Evolutionary conservation across 2,329 filamentous ascomycete species (phyloP).

Genomic region (Hypoxylon sp.): DNA sequence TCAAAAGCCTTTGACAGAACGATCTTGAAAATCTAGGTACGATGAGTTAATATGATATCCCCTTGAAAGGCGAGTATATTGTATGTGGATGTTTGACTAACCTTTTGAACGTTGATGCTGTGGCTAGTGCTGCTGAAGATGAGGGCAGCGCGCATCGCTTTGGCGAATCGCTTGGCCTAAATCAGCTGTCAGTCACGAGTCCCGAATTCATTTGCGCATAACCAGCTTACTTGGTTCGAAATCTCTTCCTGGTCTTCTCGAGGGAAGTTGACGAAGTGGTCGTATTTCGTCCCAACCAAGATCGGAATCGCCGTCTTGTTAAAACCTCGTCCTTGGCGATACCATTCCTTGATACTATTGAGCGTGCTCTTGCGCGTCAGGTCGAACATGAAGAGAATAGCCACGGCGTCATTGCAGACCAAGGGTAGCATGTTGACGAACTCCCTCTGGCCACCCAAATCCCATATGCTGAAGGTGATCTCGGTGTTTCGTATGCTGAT

Average conservation of each 20-base stretch:
- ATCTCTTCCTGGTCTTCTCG: slow-evolving; percentile 99
- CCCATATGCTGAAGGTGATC: slow-evolving; percentile 99
- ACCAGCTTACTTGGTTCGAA: slow-evolving; percentile 81
- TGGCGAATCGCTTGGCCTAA: slow-evolving; percentile 95
- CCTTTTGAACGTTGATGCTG: slow-evolving; percentile 99
- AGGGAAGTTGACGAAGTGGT: slow-evolving; percentile 99
- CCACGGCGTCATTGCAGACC: slow-evolving; percentile 99
- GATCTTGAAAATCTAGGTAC: slow-evolving; percentile 94
- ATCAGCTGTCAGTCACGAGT: slow-evolving; percentile 41
- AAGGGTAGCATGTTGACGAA: slow-evolving; percentile 99
- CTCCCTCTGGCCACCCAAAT: slow-evolving; percentile 96
- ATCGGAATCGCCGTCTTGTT: slow-evolving; percentile 99
- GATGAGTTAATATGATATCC: slow-evolving; percentile 29
- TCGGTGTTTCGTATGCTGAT: slow-evolving; percentile 99
- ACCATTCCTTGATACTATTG: slow-evolving; percentile 99
- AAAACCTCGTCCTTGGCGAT: slow-evolving; percentile 95
- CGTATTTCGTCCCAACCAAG: slow-evolving; percentile 96
- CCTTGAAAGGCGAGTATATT: not conserved
- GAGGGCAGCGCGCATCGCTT: slow-evolving; percentile 96
- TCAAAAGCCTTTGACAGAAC: slow-evolving; percentile 99
- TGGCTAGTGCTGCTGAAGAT: slow-evolving; percentile 99
- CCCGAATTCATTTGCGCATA: not conserved
- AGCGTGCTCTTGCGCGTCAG: slow-evolving; percentile 97
- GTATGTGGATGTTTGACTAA: slow-evolving; percentile 57
- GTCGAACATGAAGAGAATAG: slow-evolving; percentile 99